Percentiles rank a stretch among this genome's conserved stretches.
Conservation (phyloP, 192 early-diverging fungal species). For the Haplosporangium gracile region DNA sequence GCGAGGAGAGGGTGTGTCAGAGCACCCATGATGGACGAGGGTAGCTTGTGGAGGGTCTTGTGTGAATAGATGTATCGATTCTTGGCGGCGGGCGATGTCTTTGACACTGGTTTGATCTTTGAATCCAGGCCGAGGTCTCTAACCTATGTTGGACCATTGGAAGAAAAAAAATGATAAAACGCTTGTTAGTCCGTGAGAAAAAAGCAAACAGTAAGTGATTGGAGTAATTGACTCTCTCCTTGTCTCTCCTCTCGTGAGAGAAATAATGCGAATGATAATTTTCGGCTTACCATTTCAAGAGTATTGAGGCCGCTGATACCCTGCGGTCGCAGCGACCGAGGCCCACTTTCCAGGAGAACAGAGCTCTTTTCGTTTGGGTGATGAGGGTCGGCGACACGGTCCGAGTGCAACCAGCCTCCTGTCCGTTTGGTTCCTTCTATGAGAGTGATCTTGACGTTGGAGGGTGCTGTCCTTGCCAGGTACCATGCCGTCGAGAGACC, state of each 20-base stretch:
- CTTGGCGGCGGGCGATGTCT: constrained; percentile 76
- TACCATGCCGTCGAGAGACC: constrained; percentile 90
- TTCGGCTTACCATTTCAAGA: constrained; percentile 77
- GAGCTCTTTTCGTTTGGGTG: constrained; percentile 30
- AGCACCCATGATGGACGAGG: constrained; percentile 40
- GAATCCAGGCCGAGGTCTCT: constrained; percentile 72
- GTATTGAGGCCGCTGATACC: constrained; percentile 77
- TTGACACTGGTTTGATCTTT: constrained; percentile 70
- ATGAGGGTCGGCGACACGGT: constrained; percentile 55
- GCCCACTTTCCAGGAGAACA: constrained; percentile 83
- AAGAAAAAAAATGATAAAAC: neutral
- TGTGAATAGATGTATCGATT: constrained; percentile 88
- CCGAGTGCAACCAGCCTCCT: constrained; percentile 91
- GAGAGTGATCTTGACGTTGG: constrained; percentile 72
- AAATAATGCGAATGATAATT: neutral
- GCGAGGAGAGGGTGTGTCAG: constrained; percentile 41
- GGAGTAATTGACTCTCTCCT: neutral
- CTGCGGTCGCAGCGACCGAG: constrained; percentile 84
- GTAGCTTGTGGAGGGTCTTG: constrained; percentile 77
- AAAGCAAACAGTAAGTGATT: neutral
- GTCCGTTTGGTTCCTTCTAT: constrained; percentile 76
- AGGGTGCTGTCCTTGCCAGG: constrained; percentile 63
- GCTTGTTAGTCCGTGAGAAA: neutral
- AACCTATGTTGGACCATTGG: constrained; percentile 51
- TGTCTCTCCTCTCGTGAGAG: too few species aligned